These are phyloP conservation scores for Rhizopogon sp. DNA, from an alignment of 768 basidiomycete species.

Conservation along the genomic window DNA sequence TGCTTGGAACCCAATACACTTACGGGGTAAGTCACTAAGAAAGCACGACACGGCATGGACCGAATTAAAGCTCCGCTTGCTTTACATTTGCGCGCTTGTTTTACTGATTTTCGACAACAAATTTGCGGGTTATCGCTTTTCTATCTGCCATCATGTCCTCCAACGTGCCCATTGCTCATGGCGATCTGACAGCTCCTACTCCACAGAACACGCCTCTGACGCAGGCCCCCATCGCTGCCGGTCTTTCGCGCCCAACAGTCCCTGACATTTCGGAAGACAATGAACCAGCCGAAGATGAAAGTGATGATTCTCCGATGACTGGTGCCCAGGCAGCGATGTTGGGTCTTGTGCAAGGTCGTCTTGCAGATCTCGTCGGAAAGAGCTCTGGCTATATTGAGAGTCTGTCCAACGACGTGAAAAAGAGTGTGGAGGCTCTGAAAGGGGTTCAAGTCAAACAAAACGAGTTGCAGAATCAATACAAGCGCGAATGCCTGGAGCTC, in stretches of 20 bases:
- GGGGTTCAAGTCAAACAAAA: slow-evolving; percentile 91
- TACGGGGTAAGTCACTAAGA: not conserved
- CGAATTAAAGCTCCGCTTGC: slow-evolving; percentile 30
- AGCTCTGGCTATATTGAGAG: slow-evolving; percentile 94
- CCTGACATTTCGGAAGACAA: slow-evolving; percentile 84
- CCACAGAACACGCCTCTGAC: slow-evolving; percentile 90
- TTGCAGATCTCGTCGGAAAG: slow-evolving; percentile 80
- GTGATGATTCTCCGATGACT: slow-evolving; percentile 31
- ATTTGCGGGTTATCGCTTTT: slow-evolving; percentile 19
- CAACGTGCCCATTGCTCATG: slow-evolving; percentile 56
- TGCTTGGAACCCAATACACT: too few species aligned
- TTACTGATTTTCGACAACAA: slow-evolving; percentile 18
- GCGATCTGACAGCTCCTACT: slow-evolving; percentile 79
- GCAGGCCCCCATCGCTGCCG: slow-evolving; percentile 73
- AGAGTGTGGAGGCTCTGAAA: slow-evolving; percentile 87
- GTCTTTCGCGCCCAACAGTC: slow-evolving; percentile 82
- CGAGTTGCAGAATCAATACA: slow-evolving; percentile 86
- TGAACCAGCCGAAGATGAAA: slow-evolving; percentile 61
- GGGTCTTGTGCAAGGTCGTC: slow-evolving; percentile 83
- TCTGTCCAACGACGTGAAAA: slow-evolving; percentile 75
- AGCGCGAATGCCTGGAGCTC: slow-evolving; percentile 89
- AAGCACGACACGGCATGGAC: slow-evolving; percentile 18
- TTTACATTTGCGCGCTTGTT: slow-evolving; percentile 14
- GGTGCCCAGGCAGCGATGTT: slow-evolving; percentile 64
- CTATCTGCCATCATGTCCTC: slow-evolving; percentile 52